These are phyloP conservation scores for Exobasidium cylindrosporum DNA, from an alignment of 1,284 basidiomycete species.

Conservation along the genomic window DNA sequence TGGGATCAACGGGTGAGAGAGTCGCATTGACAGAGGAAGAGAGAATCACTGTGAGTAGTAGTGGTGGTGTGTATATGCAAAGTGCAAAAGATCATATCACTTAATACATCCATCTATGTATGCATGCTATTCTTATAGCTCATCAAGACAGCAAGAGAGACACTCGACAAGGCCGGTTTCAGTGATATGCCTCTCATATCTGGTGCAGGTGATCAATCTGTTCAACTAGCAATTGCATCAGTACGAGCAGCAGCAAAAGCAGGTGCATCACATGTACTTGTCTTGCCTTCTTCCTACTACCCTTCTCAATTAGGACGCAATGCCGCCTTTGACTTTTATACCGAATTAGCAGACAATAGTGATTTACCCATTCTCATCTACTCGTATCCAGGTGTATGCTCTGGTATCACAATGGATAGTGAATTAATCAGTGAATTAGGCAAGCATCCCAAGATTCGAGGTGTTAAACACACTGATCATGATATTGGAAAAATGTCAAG, in stretches of 20 bases:
- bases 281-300: constrained; percentile 1
- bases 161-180: background rate
- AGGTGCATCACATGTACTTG: background rate
- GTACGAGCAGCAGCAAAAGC: background rate
- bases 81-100: no score
- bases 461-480: background rate
- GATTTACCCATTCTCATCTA: background rate
- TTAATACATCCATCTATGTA: no score
- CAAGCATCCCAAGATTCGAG: background rate
- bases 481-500: constrained; percentile 2
- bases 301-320: background rate
- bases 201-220: background rate
- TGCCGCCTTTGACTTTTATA: background rate
- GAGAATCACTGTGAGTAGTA: no score
- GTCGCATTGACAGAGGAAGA: background rate
- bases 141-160: constrained; percentile 1
- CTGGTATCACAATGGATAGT: constrained; percentile 1
- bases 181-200: background rate
- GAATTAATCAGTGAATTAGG: background rate
- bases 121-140: no score
- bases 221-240: background rate
- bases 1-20: background rate
- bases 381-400: background rate
- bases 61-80: no score
- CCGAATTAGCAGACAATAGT: background rate